A percentile compares a stretch with the other conserved stretches of the same genome.
Conservation (phyloP, 805 yeast species). For the Sugiyamaella valdiviana region DNA sequence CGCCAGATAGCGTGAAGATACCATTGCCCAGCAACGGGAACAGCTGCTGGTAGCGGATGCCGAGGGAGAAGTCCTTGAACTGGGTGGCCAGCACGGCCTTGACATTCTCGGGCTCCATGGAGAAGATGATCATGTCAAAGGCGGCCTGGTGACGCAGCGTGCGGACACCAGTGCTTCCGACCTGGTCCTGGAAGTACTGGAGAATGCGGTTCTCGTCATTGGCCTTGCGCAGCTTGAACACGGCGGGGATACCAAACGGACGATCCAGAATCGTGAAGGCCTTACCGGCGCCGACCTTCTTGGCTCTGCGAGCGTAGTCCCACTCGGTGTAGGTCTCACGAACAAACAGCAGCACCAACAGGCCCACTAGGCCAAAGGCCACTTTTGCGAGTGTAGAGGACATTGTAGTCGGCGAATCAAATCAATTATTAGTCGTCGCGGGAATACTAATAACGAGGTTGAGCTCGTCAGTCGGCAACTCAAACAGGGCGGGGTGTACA, state of each 20-base stretch:
- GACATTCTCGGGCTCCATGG: conserved; percentile 27
- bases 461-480: not conserved
- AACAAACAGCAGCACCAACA: conserved; percentile 4
- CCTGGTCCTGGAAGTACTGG: conserved; percentile 6
- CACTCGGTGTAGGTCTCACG: conserved; percentile 3
- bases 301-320: conserved; percentile 2
- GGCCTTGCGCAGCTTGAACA: conserved; percentile 1
- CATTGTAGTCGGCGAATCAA: not conserved
- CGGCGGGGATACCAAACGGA: conserved; percentile 9
- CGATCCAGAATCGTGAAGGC: conserved; percentile 4
- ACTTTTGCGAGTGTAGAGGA: not conserved
- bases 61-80: conserved; percentile 27
- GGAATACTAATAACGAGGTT: not conserved
- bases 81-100: conserved; percentile 27
- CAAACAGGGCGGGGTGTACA: too few species aligned
- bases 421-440: not conserved
- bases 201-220: conserved; percentile 3
- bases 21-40: conserved; percentile 31
- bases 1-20: conserved; percentile 31
- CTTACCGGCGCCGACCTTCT: conserved; percentile 7
- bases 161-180: not conserved
- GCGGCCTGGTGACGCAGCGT: conserved; percentile 3
- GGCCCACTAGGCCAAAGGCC: conserved; percentile 2
- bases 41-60: conserved; percentile 23
- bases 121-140: not conserved